A percentile compares a stretch with the other conserved stretches of the same genome.
phyloP scores from a whole-genome alignment of 768 basidiomycete genomes.

The Phanerochaete sordida region DNA sequence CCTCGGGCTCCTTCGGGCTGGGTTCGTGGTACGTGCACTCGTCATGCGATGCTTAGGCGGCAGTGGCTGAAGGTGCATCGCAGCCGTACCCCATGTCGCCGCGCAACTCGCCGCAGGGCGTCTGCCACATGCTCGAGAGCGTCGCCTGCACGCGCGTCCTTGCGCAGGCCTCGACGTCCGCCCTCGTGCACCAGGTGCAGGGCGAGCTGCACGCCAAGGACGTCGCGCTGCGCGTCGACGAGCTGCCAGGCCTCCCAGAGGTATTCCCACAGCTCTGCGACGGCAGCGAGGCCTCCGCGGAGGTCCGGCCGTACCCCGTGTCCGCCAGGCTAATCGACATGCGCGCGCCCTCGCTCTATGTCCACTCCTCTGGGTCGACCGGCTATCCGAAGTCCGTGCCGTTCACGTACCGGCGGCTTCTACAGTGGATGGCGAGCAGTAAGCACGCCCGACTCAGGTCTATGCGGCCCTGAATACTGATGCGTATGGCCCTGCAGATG shows the following conservation, averaged over 20 bases:
- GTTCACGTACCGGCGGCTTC: neutral
- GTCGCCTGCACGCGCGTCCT: conserved; percentile 5
- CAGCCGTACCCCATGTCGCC: conserved; percentile 19
- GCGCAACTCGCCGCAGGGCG: conserved; percentile 4
- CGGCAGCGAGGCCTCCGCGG: neutral
- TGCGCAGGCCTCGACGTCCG: conserved; percentile 20
- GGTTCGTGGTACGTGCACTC: conserved; percentile 7
- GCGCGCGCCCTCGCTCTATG: neutral
- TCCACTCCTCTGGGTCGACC: conserved; percentile 14
- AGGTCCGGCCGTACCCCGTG: neutral
- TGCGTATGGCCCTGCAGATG: neutral
- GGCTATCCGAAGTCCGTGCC: conserved; percentile 13
- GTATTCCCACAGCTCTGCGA: conserved; percentile 9
- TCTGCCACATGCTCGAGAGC: conserved; percentile 3
- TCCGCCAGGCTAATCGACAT: neutral
- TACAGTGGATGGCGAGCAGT: conserved; percentile 8
- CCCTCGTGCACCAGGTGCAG: conserved; percentile 28
- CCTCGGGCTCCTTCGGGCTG: conserved; percentile 7
- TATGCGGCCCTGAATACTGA: no score
- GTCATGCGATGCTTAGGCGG: no score
- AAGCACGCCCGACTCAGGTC: neutral
- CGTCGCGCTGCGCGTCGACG: conserved; percentile 5
- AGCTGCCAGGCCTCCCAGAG: conserved; percentile 6
- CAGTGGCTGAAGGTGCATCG: neutral
- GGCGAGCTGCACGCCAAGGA: conserved; percentile 16